Conservation (phyloP, 2,329 filamentous ascomycete species). For the Periconia sp. region DNA sequence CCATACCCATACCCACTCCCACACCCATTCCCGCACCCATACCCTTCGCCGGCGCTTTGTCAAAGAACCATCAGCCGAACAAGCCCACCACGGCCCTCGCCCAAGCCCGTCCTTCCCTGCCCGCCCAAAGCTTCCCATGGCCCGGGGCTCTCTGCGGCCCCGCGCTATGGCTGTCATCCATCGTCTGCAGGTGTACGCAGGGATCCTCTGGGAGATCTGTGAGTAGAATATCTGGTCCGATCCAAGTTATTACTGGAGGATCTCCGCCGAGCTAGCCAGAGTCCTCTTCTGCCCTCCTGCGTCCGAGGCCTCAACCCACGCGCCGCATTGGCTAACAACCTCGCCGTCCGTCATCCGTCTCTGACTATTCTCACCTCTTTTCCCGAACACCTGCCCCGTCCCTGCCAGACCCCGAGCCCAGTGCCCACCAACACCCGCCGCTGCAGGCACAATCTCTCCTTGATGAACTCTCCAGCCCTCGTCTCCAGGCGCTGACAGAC, state of each 20-base stretch:
- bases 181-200: constrained; percentile 44
- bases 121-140: constrained; percentile 38
- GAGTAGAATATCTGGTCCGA: constrained; percentile 40
- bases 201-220: constrained; percentile 42
- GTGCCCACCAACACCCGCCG: too few species aligned
- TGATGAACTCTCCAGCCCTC: too few species aligned
- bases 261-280: constrained; percentile 42
- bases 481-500: too few species aligned
- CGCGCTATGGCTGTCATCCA: constrained; percentile 46
- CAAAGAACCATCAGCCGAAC: constrained; percentile 52
- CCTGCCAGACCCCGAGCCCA: too few species aligned
- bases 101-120: constrained; percentile 39
- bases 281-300: constrained; percentile 34
- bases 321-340: constrained; percentile 27
- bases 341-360: constrained; percentile 18
- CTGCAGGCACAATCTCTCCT: too few species aligned
- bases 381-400: constrained; percentile 19
- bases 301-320: constrained; percentile 32
- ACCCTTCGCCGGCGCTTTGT: too few species aligned
- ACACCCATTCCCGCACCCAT: too few species aligned
- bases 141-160: constrained; percentile 43
- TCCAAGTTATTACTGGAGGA: constrained; percentile 48
- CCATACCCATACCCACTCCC: too few species aligned
- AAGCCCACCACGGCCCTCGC: constrained; percentile 38
- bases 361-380: constrained; percentile 28